Conservation (phyloP, 23 red algal species). For the Pyropia yezoensis region DNA sequence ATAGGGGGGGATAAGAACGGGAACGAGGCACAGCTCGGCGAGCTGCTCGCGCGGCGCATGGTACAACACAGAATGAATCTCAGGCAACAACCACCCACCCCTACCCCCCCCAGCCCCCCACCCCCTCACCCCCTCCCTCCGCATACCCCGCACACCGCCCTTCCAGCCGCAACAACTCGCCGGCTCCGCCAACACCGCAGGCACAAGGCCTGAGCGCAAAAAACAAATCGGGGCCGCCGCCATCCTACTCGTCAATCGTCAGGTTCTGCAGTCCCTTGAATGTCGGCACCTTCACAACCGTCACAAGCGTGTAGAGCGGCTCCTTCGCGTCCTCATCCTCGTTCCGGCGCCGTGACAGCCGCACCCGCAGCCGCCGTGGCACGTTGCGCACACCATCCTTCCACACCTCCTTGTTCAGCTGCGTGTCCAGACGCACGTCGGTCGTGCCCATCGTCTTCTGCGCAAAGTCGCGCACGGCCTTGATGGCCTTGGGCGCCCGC, state of each 20-base stretch:
- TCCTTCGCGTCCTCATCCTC: conserved; percentile 91
- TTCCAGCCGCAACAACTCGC: no score
- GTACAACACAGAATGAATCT: no score
- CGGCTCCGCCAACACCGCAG: no score
- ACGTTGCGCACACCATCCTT: conserved; percentile 80
- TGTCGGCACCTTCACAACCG: conserved; percentile 62
- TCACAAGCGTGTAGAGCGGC: conserved; percentile 81
- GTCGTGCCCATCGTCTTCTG: conserved; percentile 80
- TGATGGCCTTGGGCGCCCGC: conserved; percentile 85
- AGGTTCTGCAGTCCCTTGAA: conserved; percentile 83
- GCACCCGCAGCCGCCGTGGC: conserved; percentile 76
- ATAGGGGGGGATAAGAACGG: no score
- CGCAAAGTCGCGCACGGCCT: conserved; percentile 81
- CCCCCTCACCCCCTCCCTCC: no score
- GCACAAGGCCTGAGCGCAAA: not conserved
- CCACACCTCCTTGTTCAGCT: conserved; percentile 96
- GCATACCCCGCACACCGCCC: no score
- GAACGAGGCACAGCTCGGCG: no score
- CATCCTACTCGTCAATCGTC: conserved; percentile 65
- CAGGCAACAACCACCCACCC: no score
- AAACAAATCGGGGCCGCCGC: not conserved
- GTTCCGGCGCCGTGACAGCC: conserved; percentile 67
- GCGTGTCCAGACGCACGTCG: conserved; percentile 85
- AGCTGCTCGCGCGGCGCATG: no score
- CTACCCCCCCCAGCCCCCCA: no score